These are phyloP conservation scores for Aspergillus sp. DNA, from an alignment of 2,329 filamentous ascomycete species.

Conservation along the genomic window DNA sequence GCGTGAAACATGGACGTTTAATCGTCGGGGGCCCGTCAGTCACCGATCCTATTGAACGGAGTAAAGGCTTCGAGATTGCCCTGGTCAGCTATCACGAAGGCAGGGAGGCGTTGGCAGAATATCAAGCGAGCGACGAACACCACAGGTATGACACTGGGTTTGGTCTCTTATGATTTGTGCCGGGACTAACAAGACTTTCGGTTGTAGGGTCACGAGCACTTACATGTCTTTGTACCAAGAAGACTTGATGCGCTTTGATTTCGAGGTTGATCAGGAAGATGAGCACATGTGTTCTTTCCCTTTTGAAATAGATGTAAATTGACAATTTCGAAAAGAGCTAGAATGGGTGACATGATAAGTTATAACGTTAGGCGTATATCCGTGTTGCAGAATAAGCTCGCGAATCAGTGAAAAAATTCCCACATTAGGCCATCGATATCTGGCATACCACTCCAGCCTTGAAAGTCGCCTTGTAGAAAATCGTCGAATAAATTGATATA, in stretches of 20 bases:
- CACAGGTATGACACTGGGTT: constrained; percentile 33
- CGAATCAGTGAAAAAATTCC: constrained; percentile 16
- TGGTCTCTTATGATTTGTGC: neutral
- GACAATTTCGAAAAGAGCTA: neutral
- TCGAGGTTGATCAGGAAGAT: constrained; percentile 39
- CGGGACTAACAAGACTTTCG: neutral
- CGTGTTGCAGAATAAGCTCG: neutral
- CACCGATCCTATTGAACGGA: constrained; percentile 46
- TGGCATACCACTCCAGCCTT: constrained; percentile 18
- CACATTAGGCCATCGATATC: constrained; percentile 26
- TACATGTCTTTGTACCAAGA: constrained; percentile 50
- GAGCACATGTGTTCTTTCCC: constrained; percentile 19
- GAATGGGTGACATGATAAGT: neutral
- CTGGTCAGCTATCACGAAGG: constrained; percentile 48
- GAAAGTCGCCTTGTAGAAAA: constrained; percentile 15
- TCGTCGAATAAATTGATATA: constrained; percentile 17
- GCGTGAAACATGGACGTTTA: constrained; percentile 44
- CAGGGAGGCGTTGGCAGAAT: constrained; percentile 41
- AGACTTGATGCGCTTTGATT: constrained; percentile 49
- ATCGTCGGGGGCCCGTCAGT: constrained; percentile 49
- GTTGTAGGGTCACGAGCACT: constrained; percentile 43
- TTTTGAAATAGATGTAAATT: neutral
- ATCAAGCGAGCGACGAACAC: constrained; percentile 50
- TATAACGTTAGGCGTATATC: neutral
- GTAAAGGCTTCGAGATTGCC: constrained; percentile 48